Base-by-base conservation (phyloP, 2,329 filamentous ascomycete genomes). In the Paramyrothecium roridum region DNA sequence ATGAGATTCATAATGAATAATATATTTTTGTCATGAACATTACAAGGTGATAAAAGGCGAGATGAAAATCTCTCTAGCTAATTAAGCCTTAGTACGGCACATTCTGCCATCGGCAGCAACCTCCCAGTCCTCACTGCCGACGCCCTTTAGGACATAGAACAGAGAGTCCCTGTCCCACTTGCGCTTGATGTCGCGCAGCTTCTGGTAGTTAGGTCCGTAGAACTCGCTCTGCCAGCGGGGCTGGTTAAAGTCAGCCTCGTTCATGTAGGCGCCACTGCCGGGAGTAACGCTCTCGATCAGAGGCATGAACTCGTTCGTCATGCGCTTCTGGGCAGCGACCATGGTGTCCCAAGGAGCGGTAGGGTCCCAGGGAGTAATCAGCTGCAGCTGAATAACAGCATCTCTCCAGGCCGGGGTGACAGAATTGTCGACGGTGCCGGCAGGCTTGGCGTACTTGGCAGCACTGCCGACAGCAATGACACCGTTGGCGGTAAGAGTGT, bases 341-440 rank as follows among this genome's bases (percentile, higher is more conserved):
- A 67, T 68, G 12, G 65, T 59, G 3, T 50, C 57, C 54, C 61
- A 63, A 1, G 60, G 52, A 6, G 37, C 37, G 8, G 57, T 54
- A 12, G 59, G 59, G 26, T 65, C 61, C 67, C 65, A 67, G 30
- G 59, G 53, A 17, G 65, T 67, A 22, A 61, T 63, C 46, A 71
- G 56, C 57, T 70, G 65, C 52, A 70, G 58, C 49, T 68, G 63
- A 50, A 72, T 62, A 17, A 72, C 63, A 12, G 70, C 58, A 40
- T 64, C 60, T 34, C 73, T 70, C 73, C 73, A 75, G 2, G 65
- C 65, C 1, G 73, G 72, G 45, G 68, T 68, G n/a, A 75, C 72
- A 3, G 72, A 67, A 62, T 68, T 74, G 52, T 65, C 63, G 33
- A 68, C 67, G 22, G 67, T 65, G 3, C 63, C 63, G 57, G 49